A percentile compares a stretch with the other conserved stretches of the same genome.
phyloP scores from a whole-genome alignment of 1,284 basidiomycete genomes.

The Trametes sp. region DNA sequence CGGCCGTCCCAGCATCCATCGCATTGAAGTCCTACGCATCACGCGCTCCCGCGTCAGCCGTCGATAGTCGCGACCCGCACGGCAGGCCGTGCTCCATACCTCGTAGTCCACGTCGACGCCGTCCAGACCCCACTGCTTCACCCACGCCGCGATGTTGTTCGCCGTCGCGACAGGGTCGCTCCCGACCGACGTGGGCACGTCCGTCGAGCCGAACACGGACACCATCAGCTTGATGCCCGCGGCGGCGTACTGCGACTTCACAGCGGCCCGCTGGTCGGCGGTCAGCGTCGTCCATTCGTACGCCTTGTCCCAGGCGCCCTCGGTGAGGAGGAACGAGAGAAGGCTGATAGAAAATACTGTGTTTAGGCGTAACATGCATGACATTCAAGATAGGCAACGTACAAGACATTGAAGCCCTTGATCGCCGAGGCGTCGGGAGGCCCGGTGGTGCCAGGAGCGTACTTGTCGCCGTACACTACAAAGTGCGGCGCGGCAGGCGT shows the following conservation, averaged over 20 bases:
- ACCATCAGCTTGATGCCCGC: constrained; percentile 59
- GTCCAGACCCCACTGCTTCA: constrained; percentile 55
- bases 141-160: constrained; percentile 56
- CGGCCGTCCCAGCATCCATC: constrained; percentile 49
- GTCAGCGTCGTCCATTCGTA: constrained; percentile 49
- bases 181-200: constrained; percentile 54
- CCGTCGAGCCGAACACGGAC: constrained; percentile 57
- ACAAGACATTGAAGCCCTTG: constrained; percentile 57
- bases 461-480: constrained; percentile 51
- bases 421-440: constrained; percentile 48
- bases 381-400: constrained; percentile 21
- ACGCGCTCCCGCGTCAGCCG: background rate
- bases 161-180: constrained; percentile 51
- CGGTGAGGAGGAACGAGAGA: constrained; percentile 51
- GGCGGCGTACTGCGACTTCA: constrained; percentile 51
- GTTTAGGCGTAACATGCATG: background rate
- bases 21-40: constrained; percentile 55
- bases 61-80: too few relatives aligned
- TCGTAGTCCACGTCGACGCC: constrained; percentile 68
- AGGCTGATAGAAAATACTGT: constrained; percentile 38
- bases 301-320: constrained; percentile 55
- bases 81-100: constrained; percentile 36
- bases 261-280: constrained; percentile 42
- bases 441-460: constrained; percentile 46
- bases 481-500: constrained; percentile 51